Conservation (phyloP, 225 moss, liverwort and hornwort species). For the Lunularia cruciata region DNA sequence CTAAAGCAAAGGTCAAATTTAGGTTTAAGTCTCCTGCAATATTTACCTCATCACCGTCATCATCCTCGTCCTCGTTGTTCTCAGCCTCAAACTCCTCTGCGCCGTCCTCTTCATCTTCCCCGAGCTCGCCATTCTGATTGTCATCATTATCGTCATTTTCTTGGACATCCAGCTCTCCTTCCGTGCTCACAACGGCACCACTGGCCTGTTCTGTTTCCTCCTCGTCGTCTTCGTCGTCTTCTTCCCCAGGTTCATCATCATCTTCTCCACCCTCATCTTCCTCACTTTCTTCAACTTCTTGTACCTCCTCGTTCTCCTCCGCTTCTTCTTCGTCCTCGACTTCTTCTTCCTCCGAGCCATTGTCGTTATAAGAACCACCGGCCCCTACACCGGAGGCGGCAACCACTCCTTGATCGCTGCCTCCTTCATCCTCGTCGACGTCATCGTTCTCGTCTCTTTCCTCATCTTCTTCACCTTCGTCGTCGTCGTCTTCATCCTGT, state of each 20-base stretch:
- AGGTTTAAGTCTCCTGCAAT: not conserved
- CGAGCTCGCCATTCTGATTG: slow-evolving; percentile 70
- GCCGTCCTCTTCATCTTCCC: slow-evolving; percentile 58
- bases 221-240: slow-evolving; percentile 59
- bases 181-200: slow-evolving; percentile 65
- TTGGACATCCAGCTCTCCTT: slow-evolving; percentile 74
- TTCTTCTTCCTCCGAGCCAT: slow-evolving; percentile 65
- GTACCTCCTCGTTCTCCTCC: slow-evolving; percentile 74
- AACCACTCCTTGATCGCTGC: slow-evolving; percentile 65
- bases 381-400: slow-evolving; percentile 26
- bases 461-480: slow-evolving; percentile 66
- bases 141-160: slow-evolving; percentile 72
- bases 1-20: not conserved
- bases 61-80: slow-evolving; percentile 20
- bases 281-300: slow-evolving; percentile 68
- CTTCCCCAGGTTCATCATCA: slow-evolving; percentile 58
- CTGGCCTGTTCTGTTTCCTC: slow-evolving; percentile 62
- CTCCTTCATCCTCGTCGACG: slow-evolving; percentile 63
- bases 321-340: slow-evolving; percentile 56
- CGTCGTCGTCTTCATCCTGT: slow-evolving; percentile 60
- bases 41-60: slow-evolving; percentile 28
- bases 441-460: slow-evolving; percentile 44
- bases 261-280: slow-evolving; percentile 60
- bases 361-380: slow-evolving; percentile 43
- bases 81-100: slow-evolving; percentile 31